Base-by-base conservation (phyloP, 176 grass and related monocot species). In the Oropetium thomaeum region DNA sequence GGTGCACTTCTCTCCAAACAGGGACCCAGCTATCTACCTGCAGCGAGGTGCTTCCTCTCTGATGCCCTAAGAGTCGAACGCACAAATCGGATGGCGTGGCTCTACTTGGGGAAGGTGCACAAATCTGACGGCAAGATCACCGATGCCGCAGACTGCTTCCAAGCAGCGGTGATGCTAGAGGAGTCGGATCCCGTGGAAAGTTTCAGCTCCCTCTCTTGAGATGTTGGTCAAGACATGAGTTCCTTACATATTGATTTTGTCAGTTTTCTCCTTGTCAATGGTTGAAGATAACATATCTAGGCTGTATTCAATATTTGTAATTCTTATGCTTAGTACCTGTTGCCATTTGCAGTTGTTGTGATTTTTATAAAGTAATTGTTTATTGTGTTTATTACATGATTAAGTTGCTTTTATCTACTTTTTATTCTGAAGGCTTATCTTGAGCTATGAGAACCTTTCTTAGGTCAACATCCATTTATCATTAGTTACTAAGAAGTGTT, bases 131-230 rank as follows among this genome's bases (percentile, higher is more conserved):
- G 88, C n/a, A 92, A 86, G 63, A 58, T 83, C 0, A 9, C 57
- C 9, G 89, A 94, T 10, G 95, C 95, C 10, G 91, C 91, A 0
- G 95, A 98, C n/a, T 94, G 95, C 72, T 98, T 98, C 71, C 91
- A 94, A 63, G 95, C 91, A 0, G 84, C 95, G 1, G 86, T 83
- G 25, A 82, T 98, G 89, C 84, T 98, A 1, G 96, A 94, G 76
- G 96, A 98, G 61, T 92, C 91, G 4, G 86, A 98, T 88, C 91
- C 95, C 74, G 77, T 98, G 29, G 91, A 98, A 74, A 89, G 79
- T 63, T 98, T 89, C 67, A 90, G 65, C 38, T 87, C 79, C 7
- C 40, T 94, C 41, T 65, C 71, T 66, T 92, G 79, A 98, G 44
- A 27, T 62, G 19, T 10, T 43, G n/a, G n/a, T n/a, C 13, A n/a